phyloP scores from a whole-genome alignment of 2,329 filamentous ascomycete genomes.

The Colletotrichum endophyticum region DNA sequence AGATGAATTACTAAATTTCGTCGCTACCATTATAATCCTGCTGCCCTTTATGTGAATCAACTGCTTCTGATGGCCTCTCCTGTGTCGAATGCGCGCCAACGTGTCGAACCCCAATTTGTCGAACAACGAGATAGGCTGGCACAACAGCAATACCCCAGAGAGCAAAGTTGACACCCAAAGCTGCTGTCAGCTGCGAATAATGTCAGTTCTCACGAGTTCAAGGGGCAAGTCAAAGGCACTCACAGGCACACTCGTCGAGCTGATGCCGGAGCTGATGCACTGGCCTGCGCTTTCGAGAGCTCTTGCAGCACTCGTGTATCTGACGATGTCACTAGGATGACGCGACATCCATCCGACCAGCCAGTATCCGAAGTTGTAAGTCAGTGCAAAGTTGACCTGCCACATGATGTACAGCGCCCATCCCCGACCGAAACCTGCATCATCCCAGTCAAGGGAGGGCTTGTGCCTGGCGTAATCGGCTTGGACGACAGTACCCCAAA shows the following conservation, averaged over 20 bases:
- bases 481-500: slow-evolving; percentile 33
- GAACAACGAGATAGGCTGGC: not conserved
- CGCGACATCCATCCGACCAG: slow-evolving; percentile 29
- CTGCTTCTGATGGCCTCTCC: too few relatives aligned
- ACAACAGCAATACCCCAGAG: not conserved
- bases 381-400: slow-evolving; percentile 33
- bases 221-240: not conserved
- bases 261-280: slow-evolving; percentile 33
- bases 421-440: slow-evolving; percentile 26
- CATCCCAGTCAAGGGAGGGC: slow-evolving; percentile 31
- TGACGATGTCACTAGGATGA: slow-evolving; percentile 28
- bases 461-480: slow-evolving; percentile 26
- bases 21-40: not conserved
- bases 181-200: not conserved
- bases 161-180: not conserved
- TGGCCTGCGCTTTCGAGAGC: slow-evolving; percentile 31
- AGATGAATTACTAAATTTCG: not conserved
- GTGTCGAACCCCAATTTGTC: not conserved
- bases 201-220: not conserved
- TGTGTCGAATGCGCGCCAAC: not conserved
- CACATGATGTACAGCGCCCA: slow-evolving; percentile 37
- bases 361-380: slow-evolving; percentile 39
- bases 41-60: not conserved
- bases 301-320: slow-evolving; percentile 28
- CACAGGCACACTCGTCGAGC: slow-evolving; percentile 28